Conservation (phyloP, 306 rosid species). For the Quercus engelmannii region DNA sequence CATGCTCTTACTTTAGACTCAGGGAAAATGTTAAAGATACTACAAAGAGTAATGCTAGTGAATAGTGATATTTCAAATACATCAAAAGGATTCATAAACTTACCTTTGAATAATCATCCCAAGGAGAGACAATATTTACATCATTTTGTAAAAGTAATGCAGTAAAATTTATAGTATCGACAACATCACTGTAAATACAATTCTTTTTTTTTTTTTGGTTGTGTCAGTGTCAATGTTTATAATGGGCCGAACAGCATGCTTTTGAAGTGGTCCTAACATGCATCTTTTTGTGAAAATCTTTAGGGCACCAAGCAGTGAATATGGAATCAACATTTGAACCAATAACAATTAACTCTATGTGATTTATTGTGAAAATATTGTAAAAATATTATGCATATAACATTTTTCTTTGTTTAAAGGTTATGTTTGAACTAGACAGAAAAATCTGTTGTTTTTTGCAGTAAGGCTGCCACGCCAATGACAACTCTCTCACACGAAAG, state of each 20-base stretch:
- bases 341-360: too few species aligned
- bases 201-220: not conserved
- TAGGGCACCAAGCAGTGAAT: slow-evolving; percentile 4
- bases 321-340: not conserved
- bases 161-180: not conserved
- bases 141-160: not conserved
- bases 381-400: accelerated
- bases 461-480: not conserved
- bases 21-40: too few species aligned
- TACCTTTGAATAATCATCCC: slow-evolving; percentile 29
- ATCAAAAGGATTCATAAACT: slow-evolving; percentile 21
- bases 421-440: not conserved
- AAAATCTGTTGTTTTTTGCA: not conserved
- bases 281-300: not conserved
- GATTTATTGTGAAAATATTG: too few species aligned
- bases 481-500: not conserved
- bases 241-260: not conserved
- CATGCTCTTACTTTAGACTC: not conserved
- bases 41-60: too few species aligned
- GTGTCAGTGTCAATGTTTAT: not conserved
- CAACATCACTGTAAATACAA: too few species aligned
- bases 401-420: not conserved
- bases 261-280: slow-evolving; percentile 7
- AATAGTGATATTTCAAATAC: not conserved
- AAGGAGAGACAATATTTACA: slow-evolving; percentile 4